Evolutionary conservation across 2,329 filamentous ascomycete genomes (phyloP), one percentile per base, ranked within the genome.

Genomic region (Cordyceps fumosorosea): DNA sequence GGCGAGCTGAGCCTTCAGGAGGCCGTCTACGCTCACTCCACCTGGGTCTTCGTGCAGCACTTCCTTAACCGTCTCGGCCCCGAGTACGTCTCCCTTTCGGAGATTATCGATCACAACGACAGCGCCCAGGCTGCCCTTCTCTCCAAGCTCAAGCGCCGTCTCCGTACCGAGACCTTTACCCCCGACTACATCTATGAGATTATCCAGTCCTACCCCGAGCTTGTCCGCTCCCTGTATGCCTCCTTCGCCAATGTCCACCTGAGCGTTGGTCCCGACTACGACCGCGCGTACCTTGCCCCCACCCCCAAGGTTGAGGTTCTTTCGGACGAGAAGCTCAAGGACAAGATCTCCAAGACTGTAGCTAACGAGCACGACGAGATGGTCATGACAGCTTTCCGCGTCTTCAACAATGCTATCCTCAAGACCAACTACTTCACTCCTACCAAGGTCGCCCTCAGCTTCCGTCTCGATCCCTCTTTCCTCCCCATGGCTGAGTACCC

Each of bases 381-480:
- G 88, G 95, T 99, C 68, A 96, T 99, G 91, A 91, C 87, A 48
- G 91, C 93, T 18, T 98, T 99, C 85, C 87, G 91, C 61, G 88
- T 95, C 65, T 99, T 99, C 86, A 99, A 99, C 81, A 87, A 85
- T 63, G 86, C 90, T 53, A 88, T 98, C 52, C 82, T 98, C 67
- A 99, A 98, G 85, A 99, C 95, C 69, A 99, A 99, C 81, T 97
- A 96, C 81, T 88, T 87, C 73, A 99, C 95, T 0, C 95, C 95
- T 0, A 99, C 95, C 66, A 99, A 99, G 83, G 93, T 99, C 45
- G 95, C 95, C 11, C 84, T 99, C 68, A 96, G 92, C 79, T 99
- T 99, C 86, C 90, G 95, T 60, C 80, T 99, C 65, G 89, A 97
- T 72, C 91, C 92, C 7, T 83, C 79, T 47, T 99, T 99, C 84